Conservation (phyloP, 1,284 basidiomycete genomes). For the Melampsora medusae region DNA sequence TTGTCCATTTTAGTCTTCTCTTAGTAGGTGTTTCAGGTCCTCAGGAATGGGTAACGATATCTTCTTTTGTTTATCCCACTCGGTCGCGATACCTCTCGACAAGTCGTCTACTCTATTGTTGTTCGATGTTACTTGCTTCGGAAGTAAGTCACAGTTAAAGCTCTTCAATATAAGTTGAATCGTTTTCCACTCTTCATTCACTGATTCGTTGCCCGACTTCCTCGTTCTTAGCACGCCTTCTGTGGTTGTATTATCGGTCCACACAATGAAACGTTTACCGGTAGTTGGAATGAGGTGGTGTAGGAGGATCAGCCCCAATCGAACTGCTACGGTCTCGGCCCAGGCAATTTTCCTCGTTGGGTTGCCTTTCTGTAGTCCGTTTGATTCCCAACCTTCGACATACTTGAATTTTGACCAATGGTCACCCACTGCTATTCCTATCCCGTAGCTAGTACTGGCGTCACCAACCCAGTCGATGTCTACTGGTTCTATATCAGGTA, state of each 20-base stretch:
- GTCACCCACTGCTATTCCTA: neutral
- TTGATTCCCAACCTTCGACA: too few species aligned
- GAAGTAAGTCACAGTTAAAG: neutral
- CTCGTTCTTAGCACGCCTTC: neutral
- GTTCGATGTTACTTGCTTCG: neutral
- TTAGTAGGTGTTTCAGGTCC: too few species aligned
- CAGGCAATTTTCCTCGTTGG: neutral
- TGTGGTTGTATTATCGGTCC: conserved; percentile 22
- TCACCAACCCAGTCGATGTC: conserved; percentile 7
- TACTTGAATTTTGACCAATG: conserved; percentile 8
- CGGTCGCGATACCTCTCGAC: neutral
- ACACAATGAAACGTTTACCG: neutral
- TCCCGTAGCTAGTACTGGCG: neutral
- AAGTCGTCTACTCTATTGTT: neutral
- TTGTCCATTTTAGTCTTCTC: too few species aligned
- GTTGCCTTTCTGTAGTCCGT: neutral
- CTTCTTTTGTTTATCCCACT: too few species aligned
- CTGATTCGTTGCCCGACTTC: neutral
- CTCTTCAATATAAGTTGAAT: neutral
- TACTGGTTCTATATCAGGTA: too few species aligned
- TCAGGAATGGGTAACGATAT: too few species aligned
- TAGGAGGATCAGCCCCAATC: neutral
- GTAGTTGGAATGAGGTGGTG: neutral
- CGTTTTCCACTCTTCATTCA: conserved; percentile 18
- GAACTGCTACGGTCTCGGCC: conserved; percentile 8